These are phyloP conservation scores for Daldinia bambusicola DNA, from an alignment of 495 filamentous ascomycete genomes.

Conservation along the genomic window DNA sequence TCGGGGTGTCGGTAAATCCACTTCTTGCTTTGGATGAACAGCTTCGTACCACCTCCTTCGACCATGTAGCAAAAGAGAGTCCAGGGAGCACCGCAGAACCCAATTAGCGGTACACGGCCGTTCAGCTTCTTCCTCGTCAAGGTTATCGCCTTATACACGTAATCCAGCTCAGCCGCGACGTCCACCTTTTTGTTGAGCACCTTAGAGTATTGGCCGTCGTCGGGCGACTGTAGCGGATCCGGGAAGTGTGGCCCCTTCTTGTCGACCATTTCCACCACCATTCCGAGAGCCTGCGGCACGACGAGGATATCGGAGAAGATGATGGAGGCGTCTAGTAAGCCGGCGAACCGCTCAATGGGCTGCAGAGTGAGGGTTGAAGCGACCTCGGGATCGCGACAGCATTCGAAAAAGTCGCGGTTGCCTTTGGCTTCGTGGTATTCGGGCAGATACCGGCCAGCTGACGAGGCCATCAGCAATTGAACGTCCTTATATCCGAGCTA, in stretches of 20 bases:
- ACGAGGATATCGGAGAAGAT: slow-evolving; percentile 99
- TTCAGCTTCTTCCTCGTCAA: slow-evolving; percentile 87
- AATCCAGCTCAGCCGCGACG: slow-evolving; percentile 83
- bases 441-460: slow-evolving; percentile 95
- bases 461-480: slow-evolving; percentile 26
- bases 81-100: slow-evolving; percentile 98
- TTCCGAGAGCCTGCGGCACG: slow-evolving; percentile 96
- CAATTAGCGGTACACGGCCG: slow-evolving; percentile 89
- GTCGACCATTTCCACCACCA: slow-evolving; percentile 96
- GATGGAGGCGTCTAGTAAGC: slow-evolving; percentile 94
- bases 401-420: slow-evolving; percentile 91
- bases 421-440: slow-evolving; percentile 97
- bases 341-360: slow-evolving; percentile 89
- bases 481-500: not conserved
- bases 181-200: slow-evolving; percentile 82
- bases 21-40: slow-evolving; percentile 90
- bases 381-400: slow-evolving; percentile 92
- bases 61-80: slow-evolving; percentile 98
- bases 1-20: slow-evolving; percentile 93
- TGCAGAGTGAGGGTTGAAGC: slow-evolving; percentile 92
- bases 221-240: slow-evolving; percentile 77
- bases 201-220: slow-evolving; percentile 81
- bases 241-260: slow-evolving; percentile 96
- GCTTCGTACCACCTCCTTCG: slow-evolving; percentile 92
- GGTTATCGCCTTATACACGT: slow-evolving; percentile 95